Conservation (phyloP, 2,329 filamentous ascomycete species). For the Claviceps pazoutovae region DNA sequence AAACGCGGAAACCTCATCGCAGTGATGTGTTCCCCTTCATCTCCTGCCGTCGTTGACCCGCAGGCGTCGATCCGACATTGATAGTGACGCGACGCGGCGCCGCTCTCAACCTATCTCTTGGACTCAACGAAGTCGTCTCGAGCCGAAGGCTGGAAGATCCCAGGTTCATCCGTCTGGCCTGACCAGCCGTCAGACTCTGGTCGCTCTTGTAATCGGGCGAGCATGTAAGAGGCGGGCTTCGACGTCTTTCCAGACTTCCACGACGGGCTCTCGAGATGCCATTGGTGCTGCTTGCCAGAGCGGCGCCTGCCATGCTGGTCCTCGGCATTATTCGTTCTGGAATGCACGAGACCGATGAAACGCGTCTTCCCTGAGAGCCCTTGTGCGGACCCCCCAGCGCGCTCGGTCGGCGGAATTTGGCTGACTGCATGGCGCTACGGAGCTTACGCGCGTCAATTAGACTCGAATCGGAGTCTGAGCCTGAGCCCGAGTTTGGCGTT, state of each 20-base stretch:
- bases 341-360: conserved; percentile 29
- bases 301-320: conserved; percentile 27
- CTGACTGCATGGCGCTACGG: conserved; percentile 38
- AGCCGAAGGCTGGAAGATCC: conserved; percentile 21
- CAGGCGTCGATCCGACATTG: conserved; percentile 15
- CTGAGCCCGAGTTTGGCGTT: conserved; percentile 19
- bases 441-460: conserved; percentile 40
- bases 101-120: conserved; percentile 12
- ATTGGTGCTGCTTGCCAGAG: conserved; percentile 36
- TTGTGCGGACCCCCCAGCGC: conserved; percentile 21
- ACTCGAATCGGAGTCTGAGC: conserved; percentile 36
- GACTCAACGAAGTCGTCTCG: conserved; percentile 15
- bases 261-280: conserved; percentile 41
- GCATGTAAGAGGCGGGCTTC: conserved; percentile 39
- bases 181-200: conserved; percentile 35
- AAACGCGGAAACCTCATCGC: conserved; percentile 13
- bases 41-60: conserved; percentile 17
- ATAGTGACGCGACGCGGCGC: conserved; percentile 25
- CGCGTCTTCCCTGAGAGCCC: conserved; percentile 23
- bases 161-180: conserved; percentile 44
- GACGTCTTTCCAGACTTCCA: conserved; percentile 34
- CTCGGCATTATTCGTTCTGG: conserved; percentile 15
- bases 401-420: conserved; percentile 30
- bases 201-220: conserved; percentile 29
- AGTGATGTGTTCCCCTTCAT: conserved; percentile 15